These are phyloP conservation scores for Jamesozyma rosinii DNA, from an alignment of 805 yeast genomes.

Conservation along the genomic window DNA sequence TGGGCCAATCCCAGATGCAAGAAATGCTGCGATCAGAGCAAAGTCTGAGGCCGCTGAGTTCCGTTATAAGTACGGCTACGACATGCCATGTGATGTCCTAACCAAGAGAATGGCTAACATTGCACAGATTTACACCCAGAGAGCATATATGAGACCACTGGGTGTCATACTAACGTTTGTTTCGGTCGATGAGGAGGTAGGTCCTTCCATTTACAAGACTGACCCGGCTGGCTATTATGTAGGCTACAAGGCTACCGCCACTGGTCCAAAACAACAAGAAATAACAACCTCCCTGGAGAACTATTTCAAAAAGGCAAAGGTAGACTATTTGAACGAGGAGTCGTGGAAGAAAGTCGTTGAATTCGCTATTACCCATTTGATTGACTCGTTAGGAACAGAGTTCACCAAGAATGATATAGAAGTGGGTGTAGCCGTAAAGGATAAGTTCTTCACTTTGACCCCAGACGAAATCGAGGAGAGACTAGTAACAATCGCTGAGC, in stretches of 20 bases:
- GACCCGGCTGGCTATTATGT: conserved; percentile 97
- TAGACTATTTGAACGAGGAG: conserved; percentile 37
- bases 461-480: conserved; percentile 92
- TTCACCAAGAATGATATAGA: conserved; percentile 90
- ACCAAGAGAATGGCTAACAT: conserved; percentile 93
- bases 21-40: conserved; percentile 83
- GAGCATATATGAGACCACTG: conserved; percentile 97
- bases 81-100: conserved; percentile 88
- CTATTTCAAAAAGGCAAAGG: conserved; percentile 59
- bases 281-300: conserved; percentile 84
- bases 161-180: conserved; percentile 89
- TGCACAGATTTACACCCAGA: conserved; percentile 91
- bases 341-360: conserved; percentile 87
- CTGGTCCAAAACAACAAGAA: conserved; percentile 97
- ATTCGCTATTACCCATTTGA: conserved; percentile 75
- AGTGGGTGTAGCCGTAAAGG: conserved; percentile 74
- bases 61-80: conserved; percentile 89
- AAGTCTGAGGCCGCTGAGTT: conserved; percentile 94
- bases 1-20: conserved; percentile 93
- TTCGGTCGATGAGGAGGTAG: conserved; percentile 79
- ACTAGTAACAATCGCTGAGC: conserved; percentile 89
- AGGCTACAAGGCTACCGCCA: conserved; percentile 83
- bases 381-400: conserved; percentile 83
- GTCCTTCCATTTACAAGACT: conserved; percentile 83
- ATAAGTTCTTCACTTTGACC: conserved; percentile 61